Evolutionary conservation across 352 stramenopile species (phyloP).

Genomic region (Pythium inflatum): DNA sequence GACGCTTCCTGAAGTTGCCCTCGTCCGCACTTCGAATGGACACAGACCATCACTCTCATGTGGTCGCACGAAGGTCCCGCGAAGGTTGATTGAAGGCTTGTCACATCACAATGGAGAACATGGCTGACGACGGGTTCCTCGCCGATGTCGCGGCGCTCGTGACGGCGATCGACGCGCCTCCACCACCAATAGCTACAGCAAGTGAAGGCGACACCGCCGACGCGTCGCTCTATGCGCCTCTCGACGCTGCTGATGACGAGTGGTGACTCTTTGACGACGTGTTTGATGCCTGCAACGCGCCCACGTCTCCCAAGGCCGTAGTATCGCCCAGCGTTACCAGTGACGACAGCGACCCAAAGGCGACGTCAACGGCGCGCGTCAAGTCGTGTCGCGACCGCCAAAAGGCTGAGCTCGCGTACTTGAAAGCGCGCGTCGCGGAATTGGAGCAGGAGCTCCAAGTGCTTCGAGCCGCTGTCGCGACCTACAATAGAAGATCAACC

Average conservation of each 20-base stretch:
- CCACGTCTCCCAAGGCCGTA: too few species aligned
- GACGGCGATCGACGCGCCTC: background rate
- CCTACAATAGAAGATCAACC: background rate
- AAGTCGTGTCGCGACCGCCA: background rate
- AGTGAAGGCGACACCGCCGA: too few species aligned
- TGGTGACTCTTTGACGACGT: background rate
- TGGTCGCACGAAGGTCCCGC: background rate
- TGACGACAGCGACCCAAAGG: background rate
- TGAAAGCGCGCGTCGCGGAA: slow-evolving; percentile 6
- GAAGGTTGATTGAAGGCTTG: background rate
- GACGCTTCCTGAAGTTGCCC: too few species aligned
- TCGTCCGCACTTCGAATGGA: background rate
- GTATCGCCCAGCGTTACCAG: background rate
- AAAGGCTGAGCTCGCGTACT: slow-evolving; percentile 11
- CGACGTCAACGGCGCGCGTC: background rate
- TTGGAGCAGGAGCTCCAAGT: slow-evolving; percentile 4
- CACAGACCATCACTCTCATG: background rate
- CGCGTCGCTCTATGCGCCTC: background rate
- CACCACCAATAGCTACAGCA: too few species aligned
- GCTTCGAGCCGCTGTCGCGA: background rate
- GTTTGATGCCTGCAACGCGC: too few species aligned
- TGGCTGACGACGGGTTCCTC: background rate
- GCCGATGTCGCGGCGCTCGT: background rate
- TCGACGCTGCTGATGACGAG: background rate
- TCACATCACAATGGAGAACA: background rate